Base-by-base conservation (phyloP, 208 protist genomes). In the Trypanosoma avium region DNA sequence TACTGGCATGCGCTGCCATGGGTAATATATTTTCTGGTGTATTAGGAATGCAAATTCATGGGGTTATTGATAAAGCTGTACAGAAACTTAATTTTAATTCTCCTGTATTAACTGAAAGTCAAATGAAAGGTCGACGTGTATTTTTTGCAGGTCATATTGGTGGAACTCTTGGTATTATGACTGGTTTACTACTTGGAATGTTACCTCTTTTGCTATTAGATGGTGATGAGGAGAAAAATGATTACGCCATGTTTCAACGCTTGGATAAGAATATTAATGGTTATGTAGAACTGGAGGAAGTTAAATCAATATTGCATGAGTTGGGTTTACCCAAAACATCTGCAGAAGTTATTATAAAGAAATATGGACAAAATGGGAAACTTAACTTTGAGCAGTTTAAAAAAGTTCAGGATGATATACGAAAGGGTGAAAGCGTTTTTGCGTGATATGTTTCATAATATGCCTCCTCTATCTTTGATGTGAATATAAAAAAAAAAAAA, bases 31-130 rank as follows among this genome's bases (percentile, higher is more conserved):
- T 86, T 67, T 95, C 88, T 21, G 91, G 91, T 52, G 77, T 86
- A 65, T 64, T 94, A 13, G 88, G 91, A 32, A 97, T 97, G 91
- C 91, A 97, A 63, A 67, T 95, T 17, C 91, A 97, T 59, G 88
- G 91, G 4, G 75, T 97, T 13, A 90, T 97, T 56, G 91, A 97
- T 64, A 91, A 92, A 75, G 75, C 84, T 8, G 81, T 93, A 33
- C 84, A 90, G 70, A 82, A 75, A 45, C 59, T 97, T 30, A 86
- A 86, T 61, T 78, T 92, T 26, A 82, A 81, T 47, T 75, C 66
- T 6, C 88, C 88, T 5, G 72, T 86, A 33, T 73, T 97, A 13
- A 92, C 86, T n/a, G 82, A 92, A 54, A 81, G 78, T 57, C 91
- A 97, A 53, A 84, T 92, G 85, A 88, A 81, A 52, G 71, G 84